A percentile compares a stretch with the other conserved stretches of the same genome.
Evolutionary conservation across 2,329 filamentous ascomycete genomes (phyloP).

Genomic region (Cladorrhinum sp.): DNA sequence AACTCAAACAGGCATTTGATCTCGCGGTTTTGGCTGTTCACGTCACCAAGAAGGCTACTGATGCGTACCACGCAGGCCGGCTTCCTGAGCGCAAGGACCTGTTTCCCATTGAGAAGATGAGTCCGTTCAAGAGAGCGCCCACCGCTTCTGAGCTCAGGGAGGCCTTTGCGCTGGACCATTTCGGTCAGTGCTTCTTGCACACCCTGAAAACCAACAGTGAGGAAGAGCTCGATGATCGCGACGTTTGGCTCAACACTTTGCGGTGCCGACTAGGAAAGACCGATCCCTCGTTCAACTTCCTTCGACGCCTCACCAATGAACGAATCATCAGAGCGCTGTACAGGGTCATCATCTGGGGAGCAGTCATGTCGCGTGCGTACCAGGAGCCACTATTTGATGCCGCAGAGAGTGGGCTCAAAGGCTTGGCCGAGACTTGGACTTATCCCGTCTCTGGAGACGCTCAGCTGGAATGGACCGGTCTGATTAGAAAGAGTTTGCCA

Average conservation of each 20-base stretch:
- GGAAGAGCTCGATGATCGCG: neutral
- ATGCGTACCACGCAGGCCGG: neutral
- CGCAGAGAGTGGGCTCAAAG: neutral
- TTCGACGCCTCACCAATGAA: neutral
- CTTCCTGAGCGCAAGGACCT: neutral
- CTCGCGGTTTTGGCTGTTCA: neutral
- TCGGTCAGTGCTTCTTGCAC: neutral
- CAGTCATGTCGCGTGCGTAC: neutral
- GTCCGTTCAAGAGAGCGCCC: neutral
- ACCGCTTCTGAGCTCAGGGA: neutral
- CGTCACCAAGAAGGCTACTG: neutral
- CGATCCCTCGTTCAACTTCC: neutral
- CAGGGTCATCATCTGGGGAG: neutral
- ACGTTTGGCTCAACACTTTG: neutral
- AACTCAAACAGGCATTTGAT: neutral
- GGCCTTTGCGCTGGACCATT: neutral
- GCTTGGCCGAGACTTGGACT: neutral
- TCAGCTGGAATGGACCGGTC: neutral
- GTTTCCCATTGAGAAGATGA: neutral
- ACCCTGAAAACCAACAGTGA: neutral
- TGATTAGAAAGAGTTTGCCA: neutral
- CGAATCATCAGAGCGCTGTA: neutral
- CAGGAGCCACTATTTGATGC: neutral
- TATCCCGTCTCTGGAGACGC: neutral
- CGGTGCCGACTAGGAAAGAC: neutral